Evolutionary conservation across 2,329 filamentous ascomycete species (phyloP).

Genomic region (Colletotrichum chrysophilum): DNA sequence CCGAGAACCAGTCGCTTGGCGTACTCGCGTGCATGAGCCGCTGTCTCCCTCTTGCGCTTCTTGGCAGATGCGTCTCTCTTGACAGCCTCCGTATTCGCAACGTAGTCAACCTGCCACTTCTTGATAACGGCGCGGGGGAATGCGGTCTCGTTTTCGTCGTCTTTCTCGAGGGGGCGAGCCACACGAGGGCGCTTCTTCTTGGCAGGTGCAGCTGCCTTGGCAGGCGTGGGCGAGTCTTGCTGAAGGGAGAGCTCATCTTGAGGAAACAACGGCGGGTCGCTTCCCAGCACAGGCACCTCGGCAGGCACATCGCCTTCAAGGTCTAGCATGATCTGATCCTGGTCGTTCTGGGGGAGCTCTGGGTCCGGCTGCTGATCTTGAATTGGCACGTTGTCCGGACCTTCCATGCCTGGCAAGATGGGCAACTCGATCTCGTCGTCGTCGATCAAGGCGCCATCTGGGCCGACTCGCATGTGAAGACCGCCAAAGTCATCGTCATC

Average conservation of each 20-base stretch:
- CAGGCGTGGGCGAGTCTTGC: neutral
- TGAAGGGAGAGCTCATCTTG: neutral
- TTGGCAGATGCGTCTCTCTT: slow-evolving; percentile 24
- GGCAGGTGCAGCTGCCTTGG: neutral
- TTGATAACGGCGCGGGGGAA: neutral
- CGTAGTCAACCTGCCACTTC: slow-evolving; percentile 47
- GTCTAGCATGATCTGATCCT: neutral
- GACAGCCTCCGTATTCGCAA: slow-evolving; percentile 35
- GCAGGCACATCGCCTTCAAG: neutral
- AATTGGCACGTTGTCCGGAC: slow-evolving; percentile 14
- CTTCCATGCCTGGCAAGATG: slow-evolving; percentile 32
- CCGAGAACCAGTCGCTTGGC: slow-evolving; percentile 46
- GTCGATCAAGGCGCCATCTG: slow-evolving; percentile 54
- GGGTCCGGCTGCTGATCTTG: slow-evolving; percentile 18
- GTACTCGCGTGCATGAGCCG: slow-evolving; percentile 45
- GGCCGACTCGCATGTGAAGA: slow-evolving; percentile 56
- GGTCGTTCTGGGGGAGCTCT: neutral
- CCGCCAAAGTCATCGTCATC: slow-evolving; percentile 42
- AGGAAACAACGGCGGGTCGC: neutral
- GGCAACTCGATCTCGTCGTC: slow-evolving; percentile 50
- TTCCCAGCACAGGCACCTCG: neutral
- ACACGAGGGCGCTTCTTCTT: neutral
- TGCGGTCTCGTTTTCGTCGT: neutral
- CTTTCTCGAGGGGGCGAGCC: neutral
- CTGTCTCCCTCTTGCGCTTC: slow-evolving; percentile 26